Conservation (phyloP, 208 protist species). For the Trypanosoma mega region DNA sequence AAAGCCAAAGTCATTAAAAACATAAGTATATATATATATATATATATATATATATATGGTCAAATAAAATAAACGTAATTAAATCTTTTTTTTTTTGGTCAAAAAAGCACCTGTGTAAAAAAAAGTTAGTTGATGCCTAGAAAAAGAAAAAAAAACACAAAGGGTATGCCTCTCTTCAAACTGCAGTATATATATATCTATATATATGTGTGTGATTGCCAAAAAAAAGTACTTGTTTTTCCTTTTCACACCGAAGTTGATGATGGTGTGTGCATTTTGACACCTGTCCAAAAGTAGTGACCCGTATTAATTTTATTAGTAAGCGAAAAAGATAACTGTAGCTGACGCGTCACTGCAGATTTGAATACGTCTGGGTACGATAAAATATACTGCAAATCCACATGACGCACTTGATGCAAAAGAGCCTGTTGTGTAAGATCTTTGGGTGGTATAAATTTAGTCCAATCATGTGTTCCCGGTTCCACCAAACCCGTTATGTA, state of each 20-base stretch:
- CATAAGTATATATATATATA: slow-evolving; percentile 8
- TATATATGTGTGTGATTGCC: background rate
- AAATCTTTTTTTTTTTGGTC: too few species aligned
- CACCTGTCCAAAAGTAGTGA: slow-evolving; percentile 83
- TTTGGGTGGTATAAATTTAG: slow-evolving; percentile 83
- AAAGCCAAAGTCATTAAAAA: background rate
- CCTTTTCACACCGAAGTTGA: slow-evolving; percentile 1
- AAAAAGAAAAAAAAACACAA: background rate
- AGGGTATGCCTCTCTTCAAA: too few species aligned
- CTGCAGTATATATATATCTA: slow-evolving; percentile 5
- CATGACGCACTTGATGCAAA: slow-evolving; percentile 50
- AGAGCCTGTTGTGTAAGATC: slow-evolving; percentile 63
- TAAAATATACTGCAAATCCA: slow-evolving; percentile 72
- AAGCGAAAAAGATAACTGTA: slow-evolving; percentile 71
- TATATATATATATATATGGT: slow-evolving; percentile 1
- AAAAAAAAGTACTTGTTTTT: background rate
- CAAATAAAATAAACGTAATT: too few species aligned
- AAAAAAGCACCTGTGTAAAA: slow-evolving; percentile 17
- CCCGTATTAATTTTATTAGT: slow-evolving; percentile 61
- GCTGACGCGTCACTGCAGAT: slow-evolving; percentile 47
- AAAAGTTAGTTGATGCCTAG: background rate
- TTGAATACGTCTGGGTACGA: slow-evolving; percentile 63
- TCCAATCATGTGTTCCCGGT: slow-evolving; percentile 91
- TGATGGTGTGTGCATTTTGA: slow-evolving; percentile 33
- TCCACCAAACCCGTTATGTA: slow-evolving; percentile 78